phyloP scores from a whole-genome alignment of 192 early-diverging fungal genomes.

The Chytriomyces sp. region DNA sequence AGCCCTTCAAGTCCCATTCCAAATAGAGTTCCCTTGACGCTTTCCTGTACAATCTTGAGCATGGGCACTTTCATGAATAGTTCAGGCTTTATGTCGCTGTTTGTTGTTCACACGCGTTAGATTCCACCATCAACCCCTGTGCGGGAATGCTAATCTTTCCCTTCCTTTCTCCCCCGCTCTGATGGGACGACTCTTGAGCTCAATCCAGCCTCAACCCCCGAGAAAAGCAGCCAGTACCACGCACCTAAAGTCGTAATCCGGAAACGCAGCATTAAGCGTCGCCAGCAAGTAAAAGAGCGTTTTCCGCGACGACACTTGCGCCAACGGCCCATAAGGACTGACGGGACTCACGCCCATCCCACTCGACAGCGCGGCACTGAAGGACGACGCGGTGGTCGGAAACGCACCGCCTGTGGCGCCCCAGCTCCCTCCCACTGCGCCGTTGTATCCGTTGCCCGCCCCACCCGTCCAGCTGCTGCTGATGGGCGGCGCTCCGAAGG shows the following conservation, averaged over 20 bases:
- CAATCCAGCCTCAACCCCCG: background rate
- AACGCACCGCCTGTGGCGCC: background rate
- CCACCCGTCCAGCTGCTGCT: background rate
- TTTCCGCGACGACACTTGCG: conserved; percentile 69
- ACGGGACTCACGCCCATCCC: conserved; percentile 37
- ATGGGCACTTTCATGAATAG: conserved; percentile 79
- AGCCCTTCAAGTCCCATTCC: conserved; percentile 71
- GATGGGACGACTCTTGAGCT: no score
- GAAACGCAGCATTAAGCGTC: conserved; percentile 93
- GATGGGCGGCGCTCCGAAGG: no score
- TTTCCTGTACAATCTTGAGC: conserved; percentile 72
- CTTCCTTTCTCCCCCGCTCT: no score
- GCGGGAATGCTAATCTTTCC: no score
- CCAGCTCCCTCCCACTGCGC: background rate
- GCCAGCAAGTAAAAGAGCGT: conserved; percentile 93
- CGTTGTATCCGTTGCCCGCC: background rate
- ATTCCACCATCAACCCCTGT: no score
- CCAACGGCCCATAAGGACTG: conserved; percentile 88
- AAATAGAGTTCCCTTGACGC: conserved; percentile 83
- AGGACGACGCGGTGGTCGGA: no score
- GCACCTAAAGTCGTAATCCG: conserved; percentile 96
- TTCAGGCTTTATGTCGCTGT: conserved; percentile 78
- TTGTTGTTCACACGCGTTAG: background rate
- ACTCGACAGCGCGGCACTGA: no score
- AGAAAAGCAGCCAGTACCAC: background rate